Percentiles rank a stretch among this genome's conserved stretches.
Evolutionary conservation across 805 yeast species (phyloP).

Genomic region (Helenozyma baotianmanensis): DNA sequence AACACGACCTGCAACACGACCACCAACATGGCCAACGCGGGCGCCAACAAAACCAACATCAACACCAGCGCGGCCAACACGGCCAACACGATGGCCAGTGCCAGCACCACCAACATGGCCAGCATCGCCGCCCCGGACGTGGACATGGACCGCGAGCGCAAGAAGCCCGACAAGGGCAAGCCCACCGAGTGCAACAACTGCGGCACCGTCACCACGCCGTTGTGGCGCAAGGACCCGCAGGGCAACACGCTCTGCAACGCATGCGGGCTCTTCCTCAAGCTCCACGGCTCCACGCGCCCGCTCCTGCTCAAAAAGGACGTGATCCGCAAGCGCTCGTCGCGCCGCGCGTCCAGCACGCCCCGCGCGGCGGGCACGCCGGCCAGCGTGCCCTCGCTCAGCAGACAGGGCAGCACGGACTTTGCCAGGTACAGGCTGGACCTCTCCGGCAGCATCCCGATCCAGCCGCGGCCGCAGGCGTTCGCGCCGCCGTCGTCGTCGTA

Average conservation of each 20-base stretch:
- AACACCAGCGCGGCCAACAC: no score
- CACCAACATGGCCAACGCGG: no score
- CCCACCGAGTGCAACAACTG: constrained; percentile 51
- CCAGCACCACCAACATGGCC: not conserved
- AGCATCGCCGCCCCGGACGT: not conserved
- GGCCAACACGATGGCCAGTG: no score
- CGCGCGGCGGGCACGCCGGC: constrained; percentile 3
- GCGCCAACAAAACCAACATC: no score
- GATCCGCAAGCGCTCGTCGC: constrained; percentile 52
- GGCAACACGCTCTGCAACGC: constrained; percentile 64
- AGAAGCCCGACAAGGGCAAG: constrained; percentile 3
- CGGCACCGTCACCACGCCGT: constrained; percentile 55
- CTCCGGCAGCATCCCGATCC: constrained; percentile 7
- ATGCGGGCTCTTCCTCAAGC: constrained; percentile 55
- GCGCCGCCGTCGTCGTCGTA: not conserved
- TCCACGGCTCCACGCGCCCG: constrained; percentile 62
- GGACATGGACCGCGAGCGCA: not conserved
- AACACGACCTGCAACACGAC: no score
- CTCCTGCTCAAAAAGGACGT: constrained; percentile 53
- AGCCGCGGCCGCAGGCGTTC: constrained; percentile 5
- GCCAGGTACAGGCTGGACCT: constrained; percentile 3
- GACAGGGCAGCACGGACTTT: constrained; percentile 3
- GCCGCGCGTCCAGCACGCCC: constrained; percentile 17
- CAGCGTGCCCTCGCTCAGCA: not conserved
- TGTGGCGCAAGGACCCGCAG: constrained; percentile 56